Conservation (phyloP, 2,329 filamentous ascomycete species). For the Sclerotinia sclerotiorum region DNA sequence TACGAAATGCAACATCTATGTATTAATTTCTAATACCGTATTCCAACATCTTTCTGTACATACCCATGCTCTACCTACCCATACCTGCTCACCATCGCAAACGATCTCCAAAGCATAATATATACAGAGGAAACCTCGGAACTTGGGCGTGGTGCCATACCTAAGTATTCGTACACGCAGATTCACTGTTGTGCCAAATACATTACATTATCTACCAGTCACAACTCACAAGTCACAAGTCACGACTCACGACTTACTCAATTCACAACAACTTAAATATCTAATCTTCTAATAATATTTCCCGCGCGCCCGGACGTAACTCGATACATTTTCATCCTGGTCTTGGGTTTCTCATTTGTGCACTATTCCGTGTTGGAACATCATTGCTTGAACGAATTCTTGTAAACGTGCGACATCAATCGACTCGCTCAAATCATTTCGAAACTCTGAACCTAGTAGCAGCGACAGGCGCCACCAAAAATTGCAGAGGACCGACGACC, state of each 20-base stretch:
- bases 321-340: slow-evolving; percentile 22
- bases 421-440: slow-evolving; percentile 35
- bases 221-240: not conserved
- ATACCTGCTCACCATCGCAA: not conserved
- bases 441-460: slow-evolving; percentile 35
- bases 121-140: no score
- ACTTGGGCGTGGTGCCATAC: not conserved
- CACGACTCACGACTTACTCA: not conserved
- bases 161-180: not conserved
- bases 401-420: slow-evolving; percentile 38
- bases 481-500: slow-evolving; percentile 20
- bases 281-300: slow-evolving; percentile 7
- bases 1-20: slow-evolving; percentile 1
- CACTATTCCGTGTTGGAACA: slow-evolving; percentile 19
- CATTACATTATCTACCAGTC: not conserved
- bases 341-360: slow-evolving; percentile 18
- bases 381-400: slow-evolving; percentile 32
- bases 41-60: not conserved
- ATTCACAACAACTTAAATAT: not conserved
- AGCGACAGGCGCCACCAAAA: slow-evolving; percentile 29
- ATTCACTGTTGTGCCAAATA: not conserved
- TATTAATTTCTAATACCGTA: not conserved
- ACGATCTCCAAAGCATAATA: not conserved
- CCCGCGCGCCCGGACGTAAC: slow-evolving; percentile 18
- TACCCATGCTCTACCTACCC: slow-evolving; percentile 1